Evolutionary conservation across 2,329 filamentous ascomycete species (phyloP), one percentile per base, ranked within the genome.

Genomic region (Xylaria sp.): DNA sequence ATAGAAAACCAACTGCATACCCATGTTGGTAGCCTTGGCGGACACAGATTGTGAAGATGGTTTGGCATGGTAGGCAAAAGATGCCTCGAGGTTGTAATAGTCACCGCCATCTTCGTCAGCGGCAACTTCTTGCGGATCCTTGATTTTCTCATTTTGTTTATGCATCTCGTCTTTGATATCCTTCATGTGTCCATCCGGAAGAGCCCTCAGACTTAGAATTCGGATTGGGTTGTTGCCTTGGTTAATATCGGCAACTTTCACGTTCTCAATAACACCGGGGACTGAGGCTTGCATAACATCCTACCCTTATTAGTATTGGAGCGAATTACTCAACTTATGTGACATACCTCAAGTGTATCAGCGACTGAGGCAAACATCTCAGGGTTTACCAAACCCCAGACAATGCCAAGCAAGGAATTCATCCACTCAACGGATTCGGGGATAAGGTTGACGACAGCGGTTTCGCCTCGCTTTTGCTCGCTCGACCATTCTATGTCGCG

Each of bases 281-380:
- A 97, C 92, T 0, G 93, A 97, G 23, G 94, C 95, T 79, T 97
- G 94, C 95, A 98, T 98, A 73, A 98, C 92, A 78, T 98, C 95
- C 81, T 86, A 78, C 0, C 65, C 3, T 13, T 23, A 72, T 79
- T 73, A 73, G 60, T 59, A 15, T 23, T 0, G 48, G 36, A 6
- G 1, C 9, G 0, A 15, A 3, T 11, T 3, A 6, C 7, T 3
- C 1, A 13, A 23, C 17, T 38, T 42, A 26, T 36, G 6, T 38
- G 26, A 73, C 74, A 63, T 76, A 76, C 77, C 65, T 96, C 93
- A 6, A 96, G 87, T 13, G 93, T 97, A 77, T 98, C 96, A n/a
- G 94, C 94, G 9, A 97, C 88, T 6, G 89, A 88, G n/a, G 89
- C 84, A 79, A 99, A 96, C 92, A 98, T 97, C 51, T 98, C 95